Conservation (phyloP, 73 alveolate genomes). For the Blepharisma japonicum region DNA sequence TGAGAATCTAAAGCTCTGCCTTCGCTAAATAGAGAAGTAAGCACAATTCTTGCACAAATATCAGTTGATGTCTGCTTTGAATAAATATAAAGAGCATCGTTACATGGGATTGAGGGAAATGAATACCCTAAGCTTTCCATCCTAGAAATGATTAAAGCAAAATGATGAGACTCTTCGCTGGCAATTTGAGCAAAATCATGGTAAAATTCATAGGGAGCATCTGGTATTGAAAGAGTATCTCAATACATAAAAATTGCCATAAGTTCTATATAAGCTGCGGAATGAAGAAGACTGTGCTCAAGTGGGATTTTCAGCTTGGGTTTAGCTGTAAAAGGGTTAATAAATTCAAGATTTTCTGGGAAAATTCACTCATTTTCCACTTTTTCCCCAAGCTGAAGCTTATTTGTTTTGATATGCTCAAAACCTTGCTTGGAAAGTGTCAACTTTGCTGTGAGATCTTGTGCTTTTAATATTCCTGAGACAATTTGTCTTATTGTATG, state of each 20-base stretch:
- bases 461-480: no score
- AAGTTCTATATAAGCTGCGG: background rate
- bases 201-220: background rate
- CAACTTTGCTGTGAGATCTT: no score
- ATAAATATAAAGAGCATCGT: background rate
- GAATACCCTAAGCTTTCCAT: background rate
- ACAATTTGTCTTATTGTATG: no score
- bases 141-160: background rate
- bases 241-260: background rate
- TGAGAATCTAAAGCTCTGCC: constrained; percentile 2
- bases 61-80: background rate
- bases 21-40: background rate
- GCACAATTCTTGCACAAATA: background rate
- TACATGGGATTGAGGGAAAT: background rate
- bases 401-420: no score
- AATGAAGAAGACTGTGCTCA: background rate
- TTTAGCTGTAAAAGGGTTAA: no score
- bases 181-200: background rate
- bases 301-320: background rate
- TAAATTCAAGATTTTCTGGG: no score
- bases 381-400: no score
- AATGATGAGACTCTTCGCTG: background rate
- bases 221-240: background rate
- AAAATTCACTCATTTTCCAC: no score
- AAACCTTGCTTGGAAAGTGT: no score